phyloP scores from a whole-genome alignment of 2,329 filamentous ascomycete genomes.

The Aureobasidium sp. region DNA sequence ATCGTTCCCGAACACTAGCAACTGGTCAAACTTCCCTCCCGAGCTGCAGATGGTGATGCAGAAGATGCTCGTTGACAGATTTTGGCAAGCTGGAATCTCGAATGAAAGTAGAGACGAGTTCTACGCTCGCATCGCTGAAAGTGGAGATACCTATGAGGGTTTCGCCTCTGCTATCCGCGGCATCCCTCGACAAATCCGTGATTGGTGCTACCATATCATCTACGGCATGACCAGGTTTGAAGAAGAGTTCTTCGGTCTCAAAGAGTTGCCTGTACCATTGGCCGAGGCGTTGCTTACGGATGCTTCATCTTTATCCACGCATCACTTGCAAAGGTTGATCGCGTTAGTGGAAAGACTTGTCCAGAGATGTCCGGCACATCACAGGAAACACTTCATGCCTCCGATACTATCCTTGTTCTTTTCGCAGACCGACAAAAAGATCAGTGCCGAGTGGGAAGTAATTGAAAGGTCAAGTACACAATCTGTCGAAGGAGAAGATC shows the following conservation, averaged over 20 bases:
- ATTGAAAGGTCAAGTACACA: constrained; percentile 54
- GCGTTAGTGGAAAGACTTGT: constrained; percentile 84
- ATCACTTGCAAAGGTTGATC: constrained; percentile 89
- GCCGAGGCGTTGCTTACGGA: constrained; percentile 79
- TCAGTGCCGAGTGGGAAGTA: constrained; percentile 77
- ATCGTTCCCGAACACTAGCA: constrained; percentile 77
- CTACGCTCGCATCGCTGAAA: constrained; percentile 82
- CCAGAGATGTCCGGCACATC: constrained; percentile 78
- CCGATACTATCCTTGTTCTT: constrained; percentile 78
- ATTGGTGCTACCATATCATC: constrained; percentile 88
- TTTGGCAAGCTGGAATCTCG: constrained; percentile 98
- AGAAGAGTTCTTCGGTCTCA: constrained; percentile 82
- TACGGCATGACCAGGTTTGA: constrained; percentile 88
- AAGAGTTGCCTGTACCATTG: constrained; percentile 72
- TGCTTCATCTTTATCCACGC: constrained; percentile 74
- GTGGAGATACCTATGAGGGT: constrained; percentile 83
- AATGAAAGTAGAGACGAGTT: constrained; percentile 95
- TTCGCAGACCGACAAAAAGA: constrained; percentile 77
- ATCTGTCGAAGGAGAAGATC: constrained; percentile 62
- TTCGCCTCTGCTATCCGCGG: constrained; percentile 90
- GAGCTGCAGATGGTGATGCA: constrained; percentile 73
- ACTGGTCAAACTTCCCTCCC: constrained; percentile 69
- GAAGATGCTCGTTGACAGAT: constrained; percentile 83
- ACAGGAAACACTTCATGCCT: constrained; percentile 73
- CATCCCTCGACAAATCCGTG: constrained; percentile 79